These are phyloP conservation scores for Talaromyces funiculosus DNA, from an alignment of 2,329 filamentous ascomycete genomes.

Conservation along the genomic window DNA sequence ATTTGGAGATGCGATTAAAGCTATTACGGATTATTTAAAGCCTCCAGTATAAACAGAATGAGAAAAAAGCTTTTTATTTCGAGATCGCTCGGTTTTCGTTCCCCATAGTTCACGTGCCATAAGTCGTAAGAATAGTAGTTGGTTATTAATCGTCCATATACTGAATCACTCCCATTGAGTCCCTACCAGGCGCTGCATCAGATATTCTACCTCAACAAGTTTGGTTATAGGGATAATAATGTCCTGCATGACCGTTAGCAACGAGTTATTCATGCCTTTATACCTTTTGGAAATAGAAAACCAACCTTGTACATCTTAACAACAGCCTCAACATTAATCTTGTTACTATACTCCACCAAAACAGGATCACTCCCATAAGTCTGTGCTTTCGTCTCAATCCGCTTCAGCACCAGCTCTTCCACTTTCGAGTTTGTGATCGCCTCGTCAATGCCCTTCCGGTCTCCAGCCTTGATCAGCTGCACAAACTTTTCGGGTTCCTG, in stretches of 20 bases:
- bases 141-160: background rate
- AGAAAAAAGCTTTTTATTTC: background rate
- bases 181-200: constrained; percentile 78
- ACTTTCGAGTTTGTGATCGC: constrained; percentile 88
- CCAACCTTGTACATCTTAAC: constrained; percentile 72
- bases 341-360: constrained; percentile 47
- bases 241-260: constrained; percentile 37
- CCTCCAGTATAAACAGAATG: constrained; percentile 35
- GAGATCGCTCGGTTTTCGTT: background rate
- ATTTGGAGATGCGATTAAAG: constrained; percentile 70
- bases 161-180: constrained; percentile 43
- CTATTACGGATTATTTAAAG: constrained; percentile 67
- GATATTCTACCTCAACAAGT: constrained; percentile 93
- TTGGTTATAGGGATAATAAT: constrained; percentile 97
- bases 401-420: constrained; percentile 84
- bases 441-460: constrained; percentile 74
- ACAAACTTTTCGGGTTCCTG: constrained; percentile 77
- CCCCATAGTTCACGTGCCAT: background rate
- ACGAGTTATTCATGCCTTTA: background rate
- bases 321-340: constrained; percentile 90
- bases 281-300: background rate
- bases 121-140: background rate
- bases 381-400: constrained; percentile 79
- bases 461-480: constrained; percentile 70
- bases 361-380: constrained; percentile 91